Conservation (phyloP, 176 grass and related monocot genomes). For the Carex parvula region DNA sequence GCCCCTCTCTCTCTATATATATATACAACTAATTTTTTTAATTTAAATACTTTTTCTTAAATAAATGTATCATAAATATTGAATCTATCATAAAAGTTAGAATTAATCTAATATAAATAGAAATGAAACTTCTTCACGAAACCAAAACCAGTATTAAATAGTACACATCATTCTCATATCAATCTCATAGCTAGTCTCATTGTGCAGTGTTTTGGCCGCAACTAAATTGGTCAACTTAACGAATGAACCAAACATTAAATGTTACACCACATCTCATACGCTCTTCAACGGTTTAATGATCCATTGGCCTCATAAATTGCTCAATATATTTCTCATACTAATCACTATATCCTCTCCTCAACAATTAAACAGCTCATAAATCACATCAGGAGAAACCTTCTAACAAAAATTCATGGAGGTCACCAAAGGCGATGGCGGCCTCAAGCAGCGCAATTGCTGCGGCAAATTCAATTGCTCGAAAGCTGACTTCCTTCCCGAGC, state of each 20-base stretch:
- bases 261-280: background rate
- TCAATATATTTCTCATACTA: background rate
- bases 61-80: too few relatives aligned
- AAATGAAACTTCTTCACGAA: background rate
- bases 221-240: background rate
- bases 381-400: background rate
- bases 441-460: constrained; percentile 24
- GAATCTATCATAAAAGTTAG: too few relatives aligned
- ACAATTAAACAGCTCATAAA: background rate
- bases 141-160: background rate
- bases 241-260: background rate
- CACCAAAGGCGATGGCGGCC: constrained; percentile 16
- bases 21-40: too few relatives aligned
- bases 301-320: background rate
- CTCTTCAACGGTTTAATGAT: background rate
- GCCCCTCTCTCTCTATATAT: too few relatives aligned
- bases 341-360: background rate
- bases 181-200: background rate
- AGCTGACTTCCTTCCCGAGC: constrained; percentile 64
- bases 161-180: background rate
- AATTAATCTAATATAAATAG: background rate
- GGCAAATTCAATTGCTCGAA: constrained; percentile 36
- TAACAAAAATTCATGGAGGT: background rate
- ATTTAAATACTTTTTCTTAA: too few relatives aligned
- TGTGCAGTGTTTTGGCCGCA: background rate